Evolutionary conservation across 441 rosid genomes (phyloP), one percentile per base, ranked within the genome.

Genomic region (Erysimum pusillum): DNA sequence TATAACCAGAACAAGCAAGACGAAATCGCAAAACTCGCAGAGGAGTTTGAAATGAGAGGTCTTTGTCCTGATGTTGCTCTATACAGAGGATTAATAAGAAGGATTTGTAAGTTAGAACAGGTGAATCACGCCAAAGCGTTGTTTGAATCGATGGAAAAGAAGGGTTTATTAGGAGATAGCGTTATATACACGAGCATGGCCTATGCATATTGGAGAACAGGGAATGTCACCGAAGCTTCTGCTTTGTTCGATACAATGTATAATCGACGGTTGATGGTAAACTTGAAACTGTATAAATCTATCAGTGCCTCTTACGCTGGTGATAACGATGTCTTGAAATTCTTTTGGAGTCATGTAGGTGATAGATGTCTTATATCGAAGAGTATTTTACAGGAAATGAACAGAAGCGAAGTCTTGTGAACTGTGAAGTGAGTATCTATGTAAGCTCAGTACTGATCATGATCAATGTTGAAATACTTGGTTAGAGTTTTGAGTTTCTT

Each of bases 51-150:
- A 62, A 73, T 49, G 44, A 87, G 87, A 85, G 92, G 94, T 64
- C 69, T 89, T 52, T 82, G 75, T 63, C 83, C 83, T 22, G 90
- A 89, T 78, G 72, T 89, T 28, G 85, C 96, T 13, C 58, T 95
- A 64, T 91, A 88, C 76, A 90, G 99, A 88, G 96, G 92, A 63
- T 82, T 95, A n/a, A 87, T 93, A 75, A 88, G 97, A 85, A 86
- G 92, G 85, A 73, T 91, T 15, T 95, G 97, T 76, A 92, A 89
- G 81, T 81, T 67, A 75, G 91, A 78, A 67, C 90, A 80, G 73
- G 80, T 90, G 72, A 93, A 86, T 69, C 81, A 53, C 61, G 97
- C 96, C 22, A 84, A 85, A 80, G 69, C 46, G 64, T 45, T 90
- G 20, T 86, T 81, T 78, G 74, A 54, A 8, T 80, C 84, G 45